Base-by-base conservation (phyloP, 176 grass and related monocot species). In the Carex cristatella region DNA sequence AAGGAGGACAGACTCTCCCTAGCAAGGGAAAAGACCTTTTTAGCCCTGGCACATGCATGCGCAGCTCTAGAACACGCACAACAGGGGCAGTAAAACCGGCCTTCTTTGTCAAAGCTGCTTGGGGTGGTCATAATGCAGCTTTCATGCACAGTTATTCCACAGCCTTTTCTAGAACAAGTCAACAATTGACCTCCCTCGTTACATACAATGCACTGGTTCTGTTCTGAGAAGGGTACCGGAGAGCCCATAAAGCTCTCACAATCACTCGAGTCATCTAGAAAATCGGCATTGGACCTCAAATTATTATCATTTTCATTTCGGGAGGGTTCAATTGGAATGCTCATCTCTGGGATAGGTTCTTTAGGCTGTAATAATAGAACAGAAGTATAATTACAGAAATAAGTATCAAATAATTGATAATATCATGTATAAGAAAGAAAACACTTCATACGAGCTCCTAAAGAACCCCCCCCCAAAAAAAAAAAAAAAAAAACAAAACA, bases 101-200 rank as follows among this genome's bases (percentile, higher is more conserved):
- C 81, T n/a, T 83, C 65, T 69, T 83, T 49, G 6, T 37, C 81
- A 33, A 69, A 83, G 32, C 49, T 83, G 65, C 49, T 83, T 18
- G 61, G 23, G n/a, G 46, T 32, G 23, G 62, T 83, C 40, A 15
- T 48, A 48, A 83, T 67, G 65, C 81, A 83, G 65, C 12, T 67
- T 13, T 83, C 81, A 67, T 83, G 81, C 48, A 83, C 81, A 64
- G 81, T 19, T 55, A 83, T 83, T 51, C 42, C 61, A 69, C 81
- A 83, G 65, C 23, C 63, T 83, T 83, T 31, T 53, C 65, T 69
- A 15, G 46, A 67, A 83, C 81, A 83, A 67, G 61, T 83, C 63
- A 83, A 83, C 61, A 83, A 69, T 49, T 55, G 40, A 54, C 63
- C 81, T 83, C 42, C 18, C 69, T 83, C 51, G 48, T 37, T 53